A percentile compares a stretch with the other conserved stretches of the same genome.
Evolutionary conservation across 1,284 basidiomycete species (phyloP).

Genomic region (Heterobasidion parviporum): DNA sequence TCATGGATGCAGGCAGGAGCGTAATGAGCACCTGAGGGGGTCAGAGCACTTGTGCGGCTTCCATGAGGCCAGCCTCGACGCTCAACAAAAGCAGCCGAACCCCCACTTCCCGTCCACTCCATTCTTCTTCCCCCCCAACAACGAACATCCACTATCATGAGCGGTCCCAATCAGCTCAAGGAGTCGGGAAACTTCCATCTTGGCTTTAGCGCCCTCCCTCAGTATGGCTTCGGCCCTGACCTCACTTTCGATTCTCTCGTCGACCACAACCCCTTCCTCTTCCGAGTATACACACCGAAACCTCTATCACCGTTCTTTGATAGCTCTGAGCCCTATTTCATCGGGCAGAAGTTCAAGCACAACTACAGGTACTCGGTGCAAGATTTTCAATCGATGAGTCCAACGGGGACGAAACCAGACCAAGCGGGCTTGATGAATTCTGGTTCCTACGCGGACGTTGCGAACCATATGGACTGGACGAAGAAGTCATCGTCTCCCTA

Average conservation of each 20-base stretch:
- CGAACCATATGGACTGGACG: constrained; percentile 65
- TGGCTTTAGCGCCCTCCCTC: constrained; percentile 37
- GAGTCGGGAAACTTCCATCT: constrained; percentile 13
- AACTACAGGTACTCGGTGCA: constrained; percentile 25
- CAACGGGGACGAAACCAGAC: constrained; percentile 9
- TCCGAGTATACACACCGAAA: constrained; percentile 70
- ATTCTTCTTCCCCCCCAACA: constrained; percentile 1
- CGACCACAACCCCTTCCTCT: constrained; percentile 61
- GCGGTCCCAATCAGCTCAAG: constrained; percentile 7
- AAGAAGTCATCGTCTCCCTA: constrained; percentile 60
- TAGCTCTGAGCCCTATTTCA: constrained; percentile 49
- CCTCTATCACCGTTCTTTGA: constrained; percentile 42
- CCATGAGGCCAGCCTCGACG: constrained; percentile 9
- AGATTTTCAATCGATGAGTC: constrained; percentile 20
- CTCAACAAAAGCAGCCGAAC: constrained; percentile 7
- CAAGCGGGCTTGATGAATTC: constrained; percentile 19
- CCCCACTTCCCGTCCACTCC: neutral
- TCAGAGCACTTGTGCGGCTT: constrained; percentile 2
- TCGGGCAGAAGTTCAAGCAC: constrained; percentile 54
- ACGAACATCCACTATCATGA: constrained; percentile 6
- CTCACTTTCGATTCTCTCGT: constrained; percentile 53
- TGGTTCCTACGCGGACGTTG: constrained; percentile 48
- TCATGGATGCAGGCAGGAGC: neutral
- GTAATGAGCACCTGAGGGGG: constrained; percentile 2
- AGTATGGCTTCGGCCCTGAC: constrained; percentile 62